Evolutionary conservation across 1,284 basidiomycete species (phyloP).

Genomic region (Ceratobasidium sp.): DNA sequence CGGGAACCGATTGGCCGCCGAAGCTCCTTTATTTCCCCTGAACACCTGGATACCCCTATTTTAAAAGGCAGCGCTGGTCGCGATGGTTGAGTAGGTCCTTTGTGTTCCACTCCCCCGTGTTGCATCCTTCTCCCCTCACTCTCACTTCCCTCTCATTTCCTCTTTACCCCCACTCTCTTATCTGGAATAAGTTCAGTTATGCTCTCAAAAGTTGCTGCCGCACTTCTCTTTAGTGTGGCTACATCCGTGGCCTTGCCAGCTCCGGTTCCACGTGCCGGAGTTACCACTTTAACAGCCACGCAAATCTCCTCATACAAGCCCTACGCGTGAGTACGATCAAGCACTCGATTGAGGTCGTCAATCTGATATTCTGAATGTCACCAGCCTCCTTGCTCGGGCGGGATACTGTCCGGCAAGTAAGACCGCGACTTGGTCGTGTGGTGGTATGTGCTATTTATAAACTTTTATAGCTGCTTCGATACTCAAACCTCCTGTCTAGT

Average conservation of each 20-base stretch:
- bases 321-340: constrained; percentile 14
- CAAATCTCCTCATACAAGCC: constrained; percentile 27
- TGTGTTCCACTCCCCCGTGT: not conserved
- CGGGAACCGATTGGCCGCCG: constrained; percentile 1
- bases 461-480: not conserved
- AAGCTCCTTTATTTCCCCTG: not conserved
- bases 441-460: constrained; percentile 9
- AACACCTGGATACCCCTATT: not conserved
- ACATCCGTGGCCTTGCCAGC: constrained; percentile 29
- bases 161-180: not conserved
- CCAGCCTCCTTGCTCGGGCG: constrained; percentile 32
- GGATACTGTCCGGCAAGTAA: constrained; percentile 42
- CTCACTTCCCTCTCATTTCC: not conserved
- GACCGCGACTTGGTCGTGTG: constrained; percentile 41
- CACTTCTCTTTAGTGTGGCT: constrained; percentile 22
- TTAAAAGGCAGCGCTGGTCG: not conserved
- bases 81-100: not conserved
- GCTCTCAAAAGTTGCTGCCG: not conserved
- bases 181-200: constrained; percentile 4
- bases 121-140: not conserved
- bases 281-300: constrained; percentile 6
- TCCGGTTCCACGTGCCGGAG: constrained; percentile 25
- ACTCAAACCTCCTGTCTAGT: constrained; percentile 11
- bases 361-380: not conserved
- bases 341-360: too few species aligned